Conservation (phyloP, 2,329 filamentous ascomycete genomes). For the Ilyonectria sp. region DNA sequence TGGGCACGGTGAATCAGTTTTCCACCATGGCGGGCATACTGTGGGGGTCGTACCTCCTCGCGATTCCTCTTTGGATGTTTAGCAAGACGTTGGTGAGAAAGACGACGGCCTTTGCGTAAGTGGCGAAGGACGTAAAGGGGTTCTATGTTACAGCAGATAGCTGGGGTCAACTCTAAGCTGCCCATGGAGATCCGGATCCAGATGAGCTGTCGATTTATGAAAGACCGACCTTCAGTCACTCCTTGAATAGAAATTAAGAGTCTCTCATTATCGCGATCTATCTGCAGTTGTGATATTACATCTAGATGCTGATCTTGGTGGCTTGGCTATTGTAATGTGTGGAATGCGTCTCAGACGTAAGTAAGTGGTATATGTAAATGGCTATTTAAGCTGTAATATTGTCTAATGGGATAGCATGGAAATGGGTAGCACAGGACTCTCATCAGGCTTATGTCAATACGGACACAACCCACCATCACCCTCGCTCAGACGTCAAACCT, state of each 20-base stretch:
- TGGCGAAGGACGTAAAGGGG: neutral
- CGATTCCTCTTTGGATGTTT: conserved; percentile 18
- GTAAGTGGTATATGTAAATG: conserved; percentile 1
- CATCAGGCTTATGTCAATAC: neutral
- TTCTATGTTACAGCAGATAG: neutral
- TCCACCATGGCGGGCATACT: conserved; percentile 15
- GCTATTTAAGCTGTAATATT: neutral
- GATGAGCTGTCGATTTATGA: neutral
- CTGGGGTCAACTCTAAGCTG: neutral
- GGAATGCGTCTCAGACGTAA: neutral
- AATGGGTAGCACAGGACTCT: neutral
- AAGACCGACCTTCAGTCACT: neutral
- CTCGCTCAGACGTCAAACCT: neutral
- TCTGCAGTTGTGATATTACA: neutral
- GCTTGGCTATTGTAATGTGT: neutral
- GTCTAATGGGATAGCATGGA: neutral
- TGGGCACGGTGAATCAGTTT: conserved; percentile 19
- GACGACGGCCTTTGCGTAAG: neutral
- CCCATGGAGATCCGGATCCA: neutral
- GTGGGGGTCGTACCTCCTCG: conserved; percentile 16
- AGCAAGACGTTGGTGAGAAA: conserved; percentile 1
- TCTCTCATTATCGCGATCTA: neutral
- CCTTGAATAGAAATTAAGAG: neutral
- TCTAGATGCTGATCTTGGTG: neutral
- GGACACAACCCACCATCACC: neutral